phyloP scores from a whole-genome alignment of 108 stramenopile genomes.

The Mediolabrus comicus region DNA sequence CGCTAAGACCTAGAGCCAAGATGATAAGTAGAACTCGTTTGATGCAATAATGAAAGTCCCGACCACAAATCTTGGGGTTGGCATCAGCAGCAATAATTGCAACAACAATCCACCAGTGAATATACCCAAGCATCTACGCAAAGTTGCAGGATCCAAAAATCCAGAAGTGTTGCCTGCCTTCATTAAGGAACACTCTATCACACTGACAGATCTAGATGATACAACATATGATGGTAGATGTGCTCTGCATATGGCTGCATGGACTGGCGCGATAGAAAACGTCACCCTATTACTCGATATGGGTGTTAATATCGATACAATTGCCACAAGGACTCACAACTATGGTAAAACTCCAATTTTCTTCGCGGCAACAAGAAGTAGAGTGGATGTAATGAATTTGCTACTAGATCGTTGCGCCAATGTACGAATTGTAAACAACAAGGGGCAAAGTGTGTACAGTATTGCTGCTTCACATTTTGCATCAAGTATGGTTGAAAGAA shows the following conservation, averaged over 20 bases:
- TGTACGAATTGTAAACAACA: constrained; percentile 84
- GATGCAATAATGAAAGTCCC: not conserved
- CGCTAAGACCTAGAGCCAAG: too few relatives aligned
- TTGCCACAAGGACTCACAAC: constrained; percentile 50
- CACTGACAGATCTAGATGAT: constrained; percentile 14
- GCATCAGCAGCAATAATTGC: not conserved
- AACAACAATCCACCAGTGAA: not conserved
- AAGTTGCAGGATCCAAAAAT: constrained; percentile 22
- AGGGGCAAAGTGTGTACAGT: constrained; percentile 74
- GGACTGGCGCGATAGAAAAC: constrained; percentile 66
- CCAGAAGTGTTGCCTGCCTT: constrained; percentile 21
- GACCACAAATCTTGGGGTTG: not conserved
- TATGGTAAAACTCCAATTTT: constrained; percentile 88
- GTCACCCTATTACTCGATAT: constrained; percentile 48
- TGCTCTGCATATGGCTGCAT: constrained; percentile 76
- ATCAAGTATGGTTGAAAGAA: constrained; percentile 16
- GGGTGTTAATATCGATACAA: constrained; percentile 54
- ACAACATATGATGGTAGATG: constrained; percentile 48
- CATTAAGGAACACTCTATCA: constrained; percentile 3
- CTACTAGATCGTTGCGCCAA: constrained; percentile 47
- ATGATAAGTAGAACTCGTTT: too few relatives aligned
- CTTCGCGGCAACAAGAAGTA: constrained; percentile 70
- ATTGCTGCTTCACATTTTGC: constrained; percentile 56
- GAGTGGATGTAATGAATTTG: constrained; percentile 57
- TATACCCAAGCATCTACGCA: constrained; percentile 29